Conservation (phyloP, 2,329 filamentous ascomycete species). For the Coleophoma eucalyptorum region DNA sequence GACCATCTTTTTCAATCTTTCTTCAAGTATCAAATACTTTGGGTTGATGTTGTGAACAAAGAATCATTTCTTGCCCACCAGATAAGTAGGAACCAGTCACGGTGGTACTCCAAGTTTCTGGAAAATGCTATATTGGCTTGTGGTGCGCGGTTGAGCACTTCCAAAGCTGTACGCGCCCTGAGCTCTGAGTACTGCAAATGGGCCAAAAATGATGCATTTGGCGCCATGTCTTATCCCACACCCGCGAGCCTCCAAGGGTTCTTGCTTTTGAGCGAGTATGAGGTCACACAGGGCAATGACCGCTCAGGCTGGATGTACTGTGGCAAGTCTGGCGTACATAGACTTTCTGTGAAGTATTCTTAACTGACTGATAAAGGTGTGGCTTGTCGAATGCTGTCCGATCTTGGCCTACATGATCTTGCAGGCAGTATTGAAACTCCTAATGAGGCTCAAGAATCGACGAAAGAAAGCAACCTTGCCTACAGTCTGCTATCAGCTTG, state of each 20-base stretch:
- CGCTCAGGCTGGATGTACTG: neutral
- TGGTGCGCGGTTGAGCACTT: slow-evolving; percentile 1
- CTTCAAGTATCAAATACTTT: slow-evolving; percentile 2
- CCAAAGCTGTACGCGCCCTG: slow-evolving; percentile 1
- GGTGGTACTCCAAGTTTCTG: slow-evolving; percentile 2
- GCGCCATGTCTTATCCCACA: neutral
- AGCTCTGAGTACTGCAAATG: neutral
- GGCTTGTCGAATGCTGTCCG: slow-evolving; percentile 2
- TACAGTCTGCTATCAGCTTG: slow-evolving; percentile 1
- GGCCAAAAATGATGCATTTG: neutral
- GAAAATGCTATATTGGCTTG: slow-evolving; percentile 1
- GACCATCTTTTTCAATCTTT: slow-evolving; percentile 1
- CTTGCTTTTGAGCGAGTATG: slow-evolving; percentile 2
- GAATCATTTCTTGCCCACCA: neutral
- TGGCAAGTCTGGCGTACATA: slow-evolving; percentile 1
- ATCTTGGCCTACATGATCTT: slow-evolving; percentile 1
- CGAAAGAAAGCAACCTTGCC: neutral
- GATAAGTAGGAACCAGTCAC: neutral
- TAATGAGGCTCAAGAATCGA: neutral
- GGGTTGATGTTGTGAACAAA: slow-evolving; percentile 1
- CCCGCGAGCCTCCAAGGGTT: slow-evolving; percentile 3
- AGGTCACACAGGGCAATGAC: slow-evolving; percentile 1
- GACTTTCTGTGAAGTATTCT: neutral
- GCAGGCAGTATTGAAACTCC: neutral
- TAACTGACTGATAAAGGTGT: slow-evolving; percentile 1